These are phyloP conservation scores for Backusella psychrophila DNA, from an alignment of 192 early-diverging fungal species.

Conservation along the genomic window DNA sequence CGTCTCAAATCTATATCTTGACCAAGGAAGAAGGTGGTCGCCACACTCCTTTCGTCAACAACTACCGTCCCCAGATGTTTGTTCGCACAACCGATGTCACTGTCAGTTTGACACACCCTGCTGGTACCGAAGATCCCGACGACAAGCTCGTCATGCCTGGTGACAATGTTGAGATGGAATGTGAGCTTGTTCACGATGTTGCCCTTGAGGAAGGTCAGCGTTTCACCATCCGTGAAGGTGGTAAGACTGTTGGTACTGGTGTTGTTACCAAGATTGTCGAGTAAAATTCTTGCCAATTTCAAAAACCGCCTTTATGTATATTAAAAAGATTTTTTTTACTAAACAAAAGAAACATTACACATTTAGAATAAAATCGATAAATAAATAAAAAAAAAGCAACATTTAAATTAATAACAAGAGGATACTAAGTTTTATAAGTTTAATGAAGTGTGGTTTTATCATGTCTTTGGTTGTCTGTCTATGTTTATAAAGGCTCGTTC, in stretches of 20 bases:
- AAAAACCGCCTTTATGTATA: not conserved
- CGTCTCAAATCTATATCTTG: conserved; percentile 90
- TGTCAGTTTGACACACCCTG: conserved; percentile 73
- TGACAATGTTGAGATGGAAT: conserved; percentile 88
- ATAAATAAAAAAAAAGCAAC: no score
- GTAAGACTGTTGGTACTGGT: conserved; percentile 96
- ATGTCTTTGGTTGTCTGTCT: not conserved
- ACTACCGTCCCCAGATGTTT: conserved; percentile 97
- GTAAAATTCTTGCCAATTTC: conserved; percentile 14
- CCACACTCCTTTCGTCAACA: conserved; percentile 95
- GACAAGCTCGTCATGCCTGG: conserved; percentile 99
- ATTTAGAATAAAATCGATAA: conserved; percentile 1
- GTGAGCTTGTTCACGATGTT: conserved; percentile 79
- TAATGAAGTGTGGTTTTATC: no score
- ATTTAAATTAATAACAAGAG: not conserved
- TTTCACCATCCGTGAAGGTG: conserved; percentile 98
- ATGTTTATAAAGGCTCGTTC: not conserved
- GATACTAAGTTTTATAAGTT: conserved; percentile 6
- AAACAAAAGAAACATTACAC: not conserved
- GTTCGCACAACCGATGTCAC: conserved; percentile 96
- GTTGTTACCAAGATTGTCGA: conserved; percentile 43
- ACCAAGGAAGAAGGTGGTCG: conserved; percentile 98
- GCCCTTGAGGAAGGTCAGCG: conserved; percentile 93
- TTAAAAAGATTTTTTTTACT: not conserved
- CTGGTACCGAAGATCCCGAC: conserved; percentile 79